Conservation (phyloP, 2,329 filamentous ascomycete species). For the Talaromyces sp. region DNA sequence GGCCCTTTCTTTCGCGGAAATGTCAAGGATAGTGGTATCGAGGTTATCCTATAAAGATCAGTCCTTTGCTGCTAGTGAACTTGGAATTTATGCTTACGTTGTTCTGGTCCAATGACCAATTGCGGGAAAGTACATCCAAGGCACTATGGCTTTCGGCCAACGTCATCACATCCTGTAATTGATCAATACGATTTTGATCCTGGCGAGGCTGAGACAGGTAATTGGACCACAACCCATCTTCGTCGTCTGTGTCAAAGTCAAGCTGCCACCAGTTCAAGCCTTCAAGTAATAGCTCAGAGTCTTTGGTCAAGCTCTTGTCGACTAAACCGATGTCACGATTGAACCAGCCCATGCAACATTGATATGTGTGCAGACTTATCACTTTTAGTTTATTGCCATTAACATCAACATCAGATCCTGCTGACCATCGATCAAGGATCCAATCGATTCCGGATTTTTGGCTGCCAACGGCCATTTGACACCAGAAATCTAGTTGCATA, state of each 20-base stretch:
- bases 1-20: constrained; percentile 49
- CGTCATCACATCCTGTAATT: constrained; percentile 25
- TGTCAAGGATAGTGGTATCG: constrained; percentile 59
- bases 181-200: constrained; percentile 18
- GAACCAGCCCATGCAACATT: constrained; percentile 69
- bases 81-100: constrained; percentile 23
- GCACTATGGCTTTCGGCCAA: constrained; percentile 32
- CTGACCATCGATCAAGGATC: constrained; percentile 75
- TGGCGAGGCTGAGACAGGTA: constrained; percentile 23
- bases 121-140: constrained; percentile 31
- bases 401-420: constrained; percentile 62
- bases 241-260: constrained; percentile 42
- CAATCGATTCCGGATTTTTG: constrained; percentile 82
- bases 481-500: constrained; percentile 89
- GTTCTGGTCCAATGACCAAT: constrained; percentile 23
- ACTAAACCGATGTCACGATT: constrained; percentile 54
- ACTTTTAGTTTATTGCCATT: constrained; percentile 67
- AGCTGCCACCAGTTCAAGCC: constrained; percentile 64
- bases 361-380: constrained; percentile 74
- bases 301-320: constrained; percentile 40
- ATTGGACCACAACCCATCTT: constrained; percentile 49
- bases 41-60: constrained; percentile 44
- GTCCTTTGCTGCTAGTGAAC: neutral
- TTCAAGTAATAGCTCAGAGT: constrained; percentile 62
- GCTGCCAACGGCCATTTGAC: constrained; percentile 90